Evolutionary conservation across 2,329 filamentous ascomycete genomes (phyloP), one percentile per base, ranked within the genome.

Genomic region (Aspergillus aculeatinus): DNA sequence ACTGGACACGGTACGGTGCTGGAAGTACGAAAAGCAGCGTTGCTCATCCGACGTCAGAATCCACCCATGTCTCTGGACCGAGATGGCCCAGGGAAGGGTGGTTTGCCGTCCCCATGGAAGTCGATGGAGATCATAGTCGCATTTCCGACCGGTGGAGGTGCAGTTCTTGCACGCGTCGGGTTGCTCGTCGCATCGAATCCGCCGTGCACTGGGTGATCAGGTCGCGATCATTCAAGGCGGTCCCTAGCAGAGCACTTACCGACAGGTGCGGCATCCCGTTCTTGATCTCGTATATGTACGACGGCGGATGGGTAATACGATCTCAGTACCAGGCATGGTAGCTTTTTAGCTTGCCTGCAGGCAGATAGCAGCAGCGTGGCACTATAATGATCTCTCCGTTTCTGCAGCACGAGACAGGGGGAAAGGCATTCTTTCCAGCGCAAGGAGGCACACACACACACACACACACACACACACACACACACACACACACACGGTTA

Each of bases 71-170:
- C 33, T 12, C 33, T 35, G 11, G 33, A 35, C 12, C 1, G 10
- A 4, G 4, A 35, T 4, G 11, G 16, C 14, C 11, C 4, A 2
- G 33, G 33, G 33, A 0, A 35, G 10, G 33, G 33, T 35, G 11
- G 33, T 12, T 35, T 35, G 11, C 2, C 33, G 33, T 12, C 14
- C 14, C 33, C 33, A 12, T 58, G 51, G 51, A n/a, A 55, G 39
- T 25, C 53, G 53, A 31, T 31, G 11, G 19, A 48, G 10, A 21
- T 55, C 53, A 48, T 55, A 55, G 2, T 55, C 53, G 39, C 53
- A 55, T 12, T 29, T 14, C 4, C 53, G 39, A 10, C 53, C 53
- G n/a, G 53, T 48, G 6, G 39, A 33, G 25, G 39, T 55, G 42
- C 53, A 55, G 16, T 48, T 55, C 3, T 29, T 21, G 29, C 53